Evolutionary conservation across 2,329 filamentous ascomycete species (phyloP), one percentile per base, ranked within the genome.

Genomic region (Metarhizium sp.): DNA sequence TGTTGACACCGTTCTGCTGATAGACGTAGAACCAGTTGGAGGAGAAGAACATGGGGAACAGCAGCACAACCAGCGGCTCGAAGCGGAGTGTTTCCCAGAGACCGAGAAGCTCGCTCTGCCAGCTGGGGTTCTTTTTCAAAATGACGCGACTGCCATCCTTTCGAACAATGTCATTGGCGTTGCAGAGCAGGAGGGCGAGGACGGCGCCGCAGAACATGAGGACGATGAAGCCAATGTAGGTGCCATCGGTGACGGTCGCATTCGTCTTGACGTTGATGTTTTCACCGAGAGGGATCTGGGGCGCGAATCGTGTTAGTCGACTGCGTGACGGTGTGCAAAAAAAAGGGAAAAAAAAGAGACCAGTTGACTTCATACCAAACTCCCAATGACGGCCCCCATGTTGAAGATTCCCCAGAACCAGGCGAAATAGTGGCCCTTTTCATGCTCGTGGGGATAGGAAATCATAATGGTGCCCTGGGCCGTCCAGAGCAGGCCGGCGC

Each of bases 321-420:
- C 2, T 20, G 18, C 42, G 10, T 6, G 8, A 29, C 2, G 47
- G 11, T 16, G 30, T 38, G 46, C 18, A 18, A 18, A 18, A 18
- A 18, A 18, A 18, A 18, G 38, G 20, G 45, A 25, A 38, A 25
- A 3, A 3, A 25, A 3, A 45, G 5, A 18, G 18, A 18, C 18
- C 18, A 18, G 18, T 18, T 18, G 18, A 43, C 29, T 16, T 67
- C 73, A 63, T 66, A 78, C 73, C 63, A 86, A 71, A 65, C 86
- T 84, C 59, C 92, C 92, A 69, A 96, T 90, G 58, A 96, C 91
- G 64, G 85, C 91, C 63, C 92, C 92, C 57, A 92, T 71, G 72
- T 96, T 96, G 79, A 96, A 96, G 65, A 96, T 95, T 69, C 91
- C 85, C 92, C 92, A 96, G 74, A 96, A 96, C 75, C 84, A 85